Conservation (phyloP, 2,329 filamentous ascomycete genomes). For the Penicillium sp. region DNA sequence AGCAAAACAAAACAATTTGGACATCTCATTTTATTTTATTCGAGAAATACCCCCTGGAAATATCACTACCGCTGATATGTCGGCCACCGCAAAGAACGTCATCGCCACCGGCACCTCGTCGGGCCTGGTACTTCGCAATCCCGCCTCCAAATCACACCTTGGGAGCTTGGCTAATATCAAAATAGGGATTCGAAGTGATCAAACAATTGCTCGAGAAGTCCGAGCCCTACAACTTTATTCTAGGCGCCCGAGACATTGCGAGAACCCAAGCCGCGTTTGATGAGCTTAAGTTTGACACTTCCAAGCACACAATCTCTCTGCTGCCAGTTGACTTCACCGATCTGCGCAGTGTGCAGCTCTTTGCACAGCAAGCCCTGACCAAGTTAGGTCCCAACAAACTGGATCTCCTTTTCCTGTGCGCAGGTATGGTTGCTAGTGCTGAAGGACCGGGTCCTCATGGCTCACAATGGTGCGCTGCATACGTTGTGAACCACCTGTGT, state of each 20-base stretch:
- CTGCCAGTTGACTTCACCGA: slow-evolving; percentile 26
- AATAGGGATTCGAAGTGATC: slow-evolving; percentile 30
- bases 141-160: neutral
- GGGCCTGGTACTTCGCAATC: slow-evolving; percentile 17
- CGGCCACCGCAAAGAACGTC: slow-evolving; percentile 19
- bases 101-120: slow-evolving; percentile 27
- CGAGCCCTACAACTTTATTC: slow-evolving; percentile 28
- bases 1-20: neutral
- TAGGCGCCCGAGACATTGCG: slow-evolving; percentile 26
- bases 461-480: slow-evolving; percentile 29
- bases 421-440: slow-evolving; percentile 20
- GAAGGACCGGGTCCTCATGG: slow-evolving; percentile 26
- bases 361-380: slow-evolving; percentile 22
- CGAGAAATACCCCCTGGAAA: neutral
- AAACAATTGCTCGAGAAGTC: slow-evolving; percentile 28
- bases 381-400: slow-evolving; percentile 21
- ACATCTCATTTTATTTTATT: neutral
- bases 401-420: slow-evolving; percentile 25
- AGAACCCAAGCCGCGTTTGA: slow-evolving; percentile 23
- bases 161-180: neutral
- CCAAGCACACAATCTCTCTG: slow-evolving; percentile 24
- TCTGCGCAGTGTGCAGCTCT: slow-evolving; percentile 27
- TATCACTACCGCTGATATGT: slow-evolving; percentile 10
- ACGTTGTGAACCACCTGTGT: slow-evolving; percentile 31
- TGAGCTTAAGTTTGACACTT: slow-evolving; percentile 22